Conservation (phyloP, 2,329 filamentous ascomycete genomes). For the Rhytidhysteron rufulum region DNA sequence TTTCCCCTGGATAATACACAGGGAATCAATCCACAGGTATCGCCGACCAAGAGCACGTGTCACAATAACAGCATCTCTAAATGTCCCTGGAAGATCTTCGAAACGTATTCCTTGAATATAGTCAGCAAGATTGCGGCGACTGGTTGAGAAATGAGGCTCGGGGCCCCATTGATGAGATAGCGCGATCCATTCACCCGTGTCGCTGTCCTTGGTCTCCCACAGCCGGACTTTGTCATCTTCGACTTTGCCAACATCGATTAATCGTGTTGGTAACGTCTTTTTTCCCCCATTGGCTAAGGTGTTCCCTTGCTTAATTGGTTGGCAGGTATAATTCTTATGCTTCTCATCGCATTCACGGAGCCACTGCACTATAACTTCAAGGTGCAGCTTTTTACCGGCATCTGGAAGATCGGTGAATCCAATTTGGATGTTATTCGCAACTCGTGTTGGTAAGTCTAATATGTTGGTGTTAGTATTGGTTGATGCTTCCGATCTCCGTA, state of each 20-base stretch:
- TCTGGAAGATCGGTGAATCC: background rate
- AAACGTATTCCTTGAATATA: background rate
- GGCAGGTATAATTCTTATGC: slow-evolving; percentile 1
- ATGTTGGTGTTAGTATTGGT: no score
- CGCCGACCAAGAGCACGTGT: slow-evolving; percentile 7
- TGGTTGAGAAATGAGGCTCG: background rate
- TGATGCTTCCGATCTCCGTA: background rate
- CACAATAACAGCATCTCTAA: slow-evolving; percentile 12
- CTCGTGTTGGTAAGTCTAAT: background rate
- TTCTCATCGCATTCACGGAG: slow-evolving; percentile 6
- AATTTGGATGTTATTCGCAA: background rate
- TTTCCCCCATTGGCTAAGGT: background rate
- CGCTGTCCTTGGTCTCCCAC: background rate
- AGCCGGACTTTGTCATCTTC: background rate
- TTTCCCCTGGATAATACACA: slow-evolving; percentile 18
- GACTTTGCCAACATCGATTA: slow-evolving; percentile 4
- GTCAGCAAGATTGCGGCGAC: background rate
- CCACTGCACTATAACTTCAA: slow-evolving; percentile 6
- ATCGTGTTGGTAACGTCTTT: slow-evolving; percentile 4
- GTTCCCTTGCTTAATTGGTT: background rate
- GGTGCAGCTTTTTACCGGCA: background rate
- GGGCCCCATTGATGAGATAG: slow-evolving; percentile 1
- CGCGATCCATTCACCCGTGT: background rate
- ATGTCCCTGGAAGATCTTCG: slow-evolving; percentile 13
- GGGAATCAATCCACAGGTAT: slow-evolving; percentile 16